Base-by-base conservation (phyloP, 192 early-diverging fungal species). In the Rhizoclosmatium globosum region DNA sequence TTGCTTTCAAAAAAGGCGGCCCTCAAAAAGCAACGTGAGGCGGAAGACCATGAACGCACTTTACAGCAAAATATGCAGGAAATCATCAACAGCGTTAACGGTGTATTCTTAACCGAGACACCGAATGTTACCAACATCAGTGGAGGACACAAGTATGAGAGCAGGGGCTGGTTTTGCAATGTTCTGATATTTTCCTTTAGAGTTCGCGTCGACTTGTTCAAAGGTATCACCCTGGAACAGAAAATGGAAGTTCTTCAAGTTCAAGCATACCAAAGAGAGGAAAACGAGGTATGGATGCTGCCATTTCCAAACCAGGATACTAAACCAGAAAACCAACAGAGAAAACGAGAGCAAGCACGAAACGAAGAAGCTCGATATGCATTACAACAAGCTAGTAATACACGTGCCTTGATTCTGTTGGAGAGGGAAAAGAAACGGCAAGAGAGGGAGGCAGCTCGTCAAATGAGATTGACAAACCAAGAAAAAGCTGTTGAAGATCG, bases 191-290 rank as follows among this genome's bases (percentile, higher is more conserved):
- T 61, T 74, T 15, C 65, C n/a, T 56, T 3, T 57, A 90, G 85
- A 59, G 77, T 90, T 41, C 79, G 89, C 4, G 88, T 89, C 21
- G 89, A 91, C 68, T 56, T 84, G 15, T 91, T 90, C 79, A 91
- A 91, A 71, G 89, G 88, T 57, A 87, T 91, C 64, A 89, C 86
- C 0, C 50, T 45, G 4, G 79, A 86, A 47, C 86, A 89, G 75
- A 84, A 83, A 50, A 19, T 59, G 21, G 79, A 85, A 43, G 84
- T 89, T 15, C 68, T 78, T 11, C 60, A 71, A 4, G 71, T 79
- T 11, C 88, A 88, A 70, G 87, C 87, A 39, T 67, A 80, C 44
- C 89, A 91, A 70, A 78, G 89, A 13, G 19, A 42, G 43, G 85
- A 91, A 65, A 70, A 78, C 6, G 78, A 90, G 83, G 87, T 88